These are phyloP conservation scores for Candida sithepensis DNA, from an alignment of 805 yeast genomes.

Conservation along the genomic window DNA sequence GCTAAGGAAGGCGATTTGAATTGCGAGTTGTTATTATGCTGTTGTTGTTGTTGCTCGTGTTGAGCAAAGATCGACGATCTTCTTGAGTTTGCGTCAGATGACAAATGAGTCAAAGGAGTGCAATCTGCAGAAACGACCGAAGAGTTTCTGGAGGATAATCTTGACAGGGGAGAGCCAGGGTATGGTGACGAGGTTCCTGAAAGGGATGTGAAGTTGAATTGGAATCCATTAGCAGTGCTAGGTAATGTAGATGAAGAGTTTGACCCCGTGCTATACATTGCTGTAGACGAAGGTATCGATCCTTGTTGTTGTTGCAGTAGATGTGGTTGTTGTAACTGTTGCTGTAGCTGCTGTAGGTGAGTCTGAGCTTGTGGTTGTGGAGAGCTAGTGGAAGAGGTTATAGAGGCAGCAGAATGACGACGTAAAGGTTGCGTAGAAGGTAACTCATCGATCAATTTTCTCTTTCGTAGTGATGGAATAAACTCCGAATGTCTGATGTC, in stretches of 20 bases:
- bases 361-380: constrained; percentile 4
- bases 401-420: constrained; percentile 33
- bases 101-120: constrained; percentile 25
- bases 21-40: constrained; percentile 1
- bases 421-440: constrained; percentile 20
- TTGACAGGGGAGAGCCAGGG: constrained; percentile 30
- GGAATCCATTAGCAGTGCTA: background rate
- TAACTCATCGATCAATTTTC: constrained; percentile 25
- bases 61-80: constrained; percentile 25
- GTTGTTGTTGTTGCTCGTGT: constrained; percentile 4
- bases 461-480: constrained; percentile 22
- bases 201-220: constrained; percentile 8
- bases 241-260: background rate
- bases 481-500: constrained; percentile 19
- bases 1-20: constrained; percentile 22
- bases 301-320: background rate
- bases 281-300: background rate
- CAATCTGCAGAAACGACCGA: constrained; percentile 30
- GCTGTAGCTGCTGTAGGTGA: constrained; percentile 2
- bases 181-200: constrained; percentile 21
- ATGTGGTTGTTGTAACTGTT: background rate
- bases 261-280: background rate
- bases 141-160: constrained; percentile 29
- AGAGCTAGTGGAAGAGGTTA: constrained; percentile 8
- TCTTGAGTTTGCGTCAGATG: constrained; percentile 22